phyloP scores from a whole-genome alignment of 805 yeast genomes.

The Candida dendrica region DNA sequence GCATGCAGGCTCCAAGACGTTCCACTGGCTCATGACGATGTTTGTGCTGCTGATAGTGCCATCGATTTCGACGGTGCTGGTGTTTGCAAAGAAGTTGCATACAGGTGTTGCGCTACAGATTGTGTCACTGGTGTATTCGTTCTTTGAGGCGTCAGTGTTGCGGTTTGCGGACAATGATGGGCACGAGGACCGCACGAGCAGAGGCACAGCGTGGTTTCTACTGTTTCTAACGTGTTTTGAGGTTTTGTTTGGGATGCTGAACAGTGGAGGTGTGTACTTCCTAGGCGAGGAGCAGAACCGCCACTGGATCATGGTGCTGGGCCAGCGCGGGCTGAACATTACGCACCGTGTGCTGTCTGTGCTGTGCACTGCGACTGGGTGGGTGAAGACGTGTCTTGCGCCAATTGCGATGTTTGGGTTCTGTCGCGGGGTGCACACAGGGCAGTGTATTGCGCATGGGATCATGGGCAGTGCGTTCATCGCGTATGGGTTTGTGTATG shows the following conservation, averaged over 20 bases:
- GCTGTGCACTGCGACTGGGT: slow-evolving; percentile 48
- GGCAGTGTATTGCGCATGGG: slow-evolving; percentile 96
- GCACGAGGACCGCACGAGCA: slow-evolving; percentile 60
- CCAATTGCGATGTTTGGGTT: slow-evolving; percentile 82
- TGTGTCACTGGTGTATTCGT: slow-evolving; percentile 40
- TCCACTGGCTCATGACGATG: slow-evolving; percentile 59
- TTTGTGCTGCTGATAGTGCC: slow-evolving; percentile 44
- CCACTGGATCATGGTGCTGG: slow-evolving; percentile 28
- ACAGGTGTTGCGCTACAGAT: slow-evolving; percentile 40
- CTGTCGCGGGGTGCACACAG: slow-evolving; percentile 76
- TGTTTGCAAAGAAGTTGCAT: slow-evolving; percentile 45
- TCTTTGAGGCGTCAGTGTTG: slow-evolving; percentile 48
- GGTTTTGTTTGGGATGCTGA: slow-evolving; percentile 46
- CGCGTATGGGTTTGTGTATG: slow-evolving; percentile 65
- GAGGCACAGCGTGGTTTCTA: slow-evolving; percentile 64
- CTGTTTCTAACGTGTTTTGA: slow-evolving; percentile 37
- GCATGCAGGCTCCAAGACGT: slow-evolving; percentile 44
- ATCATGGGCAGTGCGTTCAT: slow-evolving; percentile 92
- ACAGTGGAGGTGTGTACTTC: slow-evolving; percentile 44
- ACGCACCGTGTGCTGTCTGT: slow-evolving; percentile 42
- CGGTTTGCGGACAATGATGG: slow-evolving; percentile 59
- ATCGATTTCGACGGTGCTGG: slow-evolving; percentile 45
- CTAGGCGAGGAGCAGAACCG: slow-evolving; percentile 22
- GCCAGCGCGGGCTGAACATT: slow-evolving; percentile 26
- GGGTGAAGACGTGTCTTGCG: slow-evolving; percentile 76